Base-by-base conservation (phyloP, 129 eudicot genomes). In the Flaveria bidentis region DNA sequence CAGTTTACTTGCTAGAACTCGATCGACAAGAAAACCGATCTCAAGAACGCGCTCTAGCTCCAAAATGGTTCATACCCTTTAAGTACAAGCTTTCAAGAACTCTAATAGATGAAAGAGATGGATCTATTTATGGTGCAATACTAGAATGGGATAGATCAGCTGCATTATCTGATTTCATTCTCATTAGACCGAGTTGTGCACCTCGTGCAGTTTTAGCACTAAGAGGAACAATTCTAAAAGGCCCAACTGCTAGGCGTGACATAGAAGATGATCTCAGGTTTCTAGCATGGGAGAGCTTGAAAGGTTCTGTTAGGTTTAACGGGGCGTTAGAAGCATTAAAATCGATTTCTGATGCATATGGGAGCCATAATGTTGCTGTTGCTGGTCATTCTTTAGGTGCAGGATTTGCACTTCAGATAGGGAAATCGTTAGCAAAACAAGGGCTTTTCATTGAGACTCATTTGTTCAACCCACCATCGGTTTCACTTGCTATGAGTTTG, bases 351-450 rank as follows among this genome's bases (percentile, higher is more conserved):
- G 85, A 81, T 51, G 82, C 78, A 14, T 89, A 87, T 47, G 98
- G 98, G 30, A 89, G 98, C 64, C 81, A 79, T 68, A 94, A 89
- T 33, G 88, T 94, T 16, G 91, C 96, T 18, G 66, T 94, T 42
- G 97, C 96, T 3, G 98, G 98, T 3, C 98, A 94, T 65, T 94
- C 97, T 9, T 76, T 94, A 45, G 98, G 98, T 26, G 98, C 98
- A 2, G 98, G 97, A 1, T 94, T 94, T 65, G 98, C 98, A 2
- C 96, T 94, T 22, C 98, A 94, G 66, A 86, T 94, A 1, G 98
- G 98, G 47, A 94, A 94, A 81, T 80, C 91, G 10, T 70, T 94
- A 49, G 98, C 98, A 39, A 91, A 94, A 82, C 90, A 91, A 58
- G 93, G 92, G 15, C 73, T 89, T 15, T 89, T 77, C 39, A 91